Evolutionary conservation across 139 green algal genomes (phyloP).

Genomic region (Chlamydomonas sp.): DNA sequence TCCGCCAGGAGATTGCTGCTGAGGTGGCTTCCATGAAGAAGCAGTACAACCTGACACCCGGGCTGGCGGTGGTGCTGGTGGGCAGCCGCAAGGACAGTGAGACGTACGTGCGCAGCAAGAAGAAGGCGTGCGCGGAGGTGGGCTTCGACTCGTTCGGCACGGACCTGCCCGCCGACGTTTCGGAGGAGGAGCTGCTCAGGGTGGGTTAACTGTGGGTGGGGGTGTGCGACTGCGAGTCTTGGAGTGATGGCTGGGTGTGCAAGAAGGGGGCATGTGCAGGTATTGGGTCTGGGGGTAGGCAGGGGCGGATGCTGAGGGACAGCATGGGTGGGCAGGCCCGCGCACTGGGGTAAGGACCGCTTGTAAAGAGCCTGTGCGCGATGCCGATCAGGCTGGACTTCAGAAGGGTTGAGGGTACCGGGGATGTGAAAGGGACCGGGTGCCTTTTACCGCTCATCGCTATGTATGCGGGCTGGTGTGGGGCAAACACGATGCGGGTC

Average conservation of each 20-base stretch:
- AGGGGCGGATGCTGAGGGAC: too few relatives aligned
- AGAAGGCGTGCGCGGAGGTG: slow-evolving; percentile 84
- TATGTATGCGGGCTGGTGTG: too few relatives aligned
- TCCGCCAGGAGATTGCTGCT: slow-evolving; percentile 80
- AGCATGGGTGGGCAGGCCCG: too few relatives aligned
- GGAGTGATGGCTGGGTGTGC: background rate
- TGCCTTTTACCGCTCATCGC: too few relatives aligned
- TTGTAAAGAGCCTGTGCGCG: too few relatives aligned
- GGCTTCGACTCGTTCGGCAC: slow-evolving; percentile 63
- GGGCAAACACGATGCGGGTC: too few relatives aligned
- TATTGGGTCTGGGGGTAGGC: too few relatives aligned
- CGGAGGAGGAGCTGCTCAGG: slow-evolving; percentile 65
- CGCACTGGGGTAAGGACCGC: too few relatives aligned
- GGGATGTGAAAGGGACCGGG: too few relatives aligned
- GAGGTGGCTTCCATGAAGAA: slow-evolving; percentile 77
- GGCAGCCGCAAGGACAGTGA: slow-evolving; percentile 91
- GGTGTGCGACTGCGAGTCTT: background rate
- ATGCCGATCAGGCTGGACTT: too few relatives aligned
- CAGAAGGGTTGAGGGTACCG: too few relatives aligned
- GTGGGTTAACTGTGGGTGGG: background rate
- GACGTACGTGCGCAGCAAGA: slow-evolving; percentile 96
- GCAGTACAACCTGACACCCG: slow-evolving; percentile 36
- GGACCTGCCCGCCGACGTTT: slow-evolving; percentile 62
- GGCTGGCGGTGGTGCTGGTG: slow-evolving; percentile 90
- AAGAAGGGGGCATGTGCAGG: background rate